A percentile compares a stretch with the other conserved stretches of the same genome.
These are phyloP conservation scores for Mentha longifolia DNA, from an alignment of 257 asterid species.

Conservation along the genomic window DNA sequence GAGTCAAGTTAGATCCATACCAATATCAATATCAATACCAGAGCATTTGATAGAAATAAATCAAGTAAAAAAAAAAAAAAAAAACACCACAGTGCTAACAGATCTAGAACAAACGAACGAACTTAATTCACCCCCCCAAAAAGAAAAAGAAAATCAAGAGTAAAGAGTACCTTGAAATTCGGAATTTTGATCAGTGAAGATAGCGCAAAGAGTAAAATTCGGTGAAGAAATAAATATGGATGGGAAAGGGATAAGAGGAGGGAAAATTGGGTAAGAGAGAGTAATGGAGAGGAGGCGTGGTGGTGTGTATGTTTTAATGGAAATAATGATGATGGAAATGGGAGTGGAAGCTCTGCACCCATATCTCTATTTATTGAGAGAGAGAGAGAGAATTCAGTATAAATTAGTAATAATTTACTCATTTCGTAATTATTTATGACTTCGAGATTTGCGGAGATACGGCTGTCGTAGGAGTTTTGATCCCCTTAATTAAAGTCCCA, in stretches of 20 bases:
- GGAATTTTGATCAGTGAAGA: background rate
- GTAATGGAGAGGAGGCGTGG: background rate
- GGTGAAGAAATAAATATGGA: background rate
- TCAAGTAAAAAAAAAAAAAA: conserved; percentile 21
- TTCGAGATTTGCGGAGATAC: too few relatives aligned
- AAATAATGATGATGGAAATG: conserved; percentile 12
- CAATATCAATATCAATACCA: background rate
- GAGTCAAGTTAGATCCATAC: background rate
- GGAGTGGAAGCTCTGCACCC: background rate
- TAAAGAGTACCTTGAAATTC: conserved; percentile 25
- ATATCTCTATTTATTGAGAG: background rate
- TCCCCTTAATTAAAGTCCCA: too few relatives aligned
- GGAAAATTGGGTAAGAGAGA: conserved; percentile 27
- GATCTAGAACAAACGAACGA: conserved; percentile 10
- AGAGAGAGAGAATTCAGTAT: background rate
- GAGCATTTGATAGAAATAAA: conserved; percentile 12
- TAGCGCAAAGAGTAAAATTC: background rate
- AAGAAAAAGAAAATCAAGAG: background rate
- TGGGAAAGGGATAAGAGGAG: background rate
- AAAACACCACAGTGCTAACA: background rate
- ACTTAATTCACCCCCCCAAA: background rate
- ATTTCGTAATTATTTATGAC: background rate
- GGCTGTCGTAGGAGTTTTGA: too few relatives aligned
- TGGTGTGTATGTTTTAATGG: background rate
- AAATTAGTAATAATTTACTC: background rate